Evolutionary conservation across 1,139 yeast genomes (phyloP).

Genomic region (Pichiaceae sp.): DNA sequence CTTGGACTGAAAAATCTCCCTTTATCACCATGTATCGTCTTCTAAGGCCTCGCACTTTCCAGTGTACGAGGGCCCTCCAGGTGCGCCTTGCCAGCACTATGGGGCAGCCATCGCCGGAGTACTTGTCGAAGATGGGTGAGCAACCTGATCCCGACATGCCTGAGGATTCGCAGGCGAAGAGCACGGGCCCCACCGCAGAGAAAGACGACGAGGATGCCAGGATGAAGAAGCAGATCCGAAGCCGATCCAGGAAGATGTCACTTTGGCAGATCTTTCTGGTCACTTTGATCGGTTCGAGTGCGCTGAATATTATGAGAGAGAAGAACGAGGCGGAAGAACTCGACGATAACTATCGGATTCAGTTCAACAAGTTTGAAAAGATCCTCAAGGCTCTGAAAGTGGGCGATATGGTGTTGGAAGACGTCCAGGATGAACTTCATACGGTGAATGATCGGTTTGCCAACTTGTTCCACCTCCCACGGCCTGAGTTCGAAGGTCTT

Average conservation of each 20-base stretch:
- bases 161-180: conserved; percentile 9
- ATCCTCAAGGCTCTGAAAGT: conserved; percentile 12
- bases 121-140: conserved; percentile 13
- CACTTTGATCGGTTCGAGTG: conserved; percentile 23
- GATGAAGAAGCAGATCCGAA: conserved; percentile 16
- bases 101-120: conserved; percentile 8
- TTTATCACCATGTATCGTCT: no score
- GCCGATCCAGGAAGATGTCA: conserved; percentile 23
- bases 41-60: no score
- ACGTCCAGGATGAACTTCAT: conserved; percentile 14
- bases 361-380: conserved; percentile 14
- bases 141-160: conserved; percentile 13
- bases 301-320: conserved; percentile 25
- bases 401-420: conserved; percentile 18
- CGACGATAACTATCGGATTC: conserved; percentile 18
- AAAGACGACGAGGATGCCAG: conserved; percentile 12
- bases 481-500: conserved; percentile 16
- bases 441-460: conserved; percentile 23
- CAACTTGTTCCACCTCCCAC: conserved; percentile 16
- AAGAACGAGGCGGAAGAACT: conserved; percentile 21
- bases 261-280: conserved; percentile 23
- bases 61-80: no score
- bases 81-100: conserved; percentile 1
- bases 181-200: conserved; percentile 6
- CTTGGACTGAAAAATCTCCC: no score